Evolutionary conservation across 257 asterid species (phyloP).

Genomic region (Nemophila menziesii): DNA sequence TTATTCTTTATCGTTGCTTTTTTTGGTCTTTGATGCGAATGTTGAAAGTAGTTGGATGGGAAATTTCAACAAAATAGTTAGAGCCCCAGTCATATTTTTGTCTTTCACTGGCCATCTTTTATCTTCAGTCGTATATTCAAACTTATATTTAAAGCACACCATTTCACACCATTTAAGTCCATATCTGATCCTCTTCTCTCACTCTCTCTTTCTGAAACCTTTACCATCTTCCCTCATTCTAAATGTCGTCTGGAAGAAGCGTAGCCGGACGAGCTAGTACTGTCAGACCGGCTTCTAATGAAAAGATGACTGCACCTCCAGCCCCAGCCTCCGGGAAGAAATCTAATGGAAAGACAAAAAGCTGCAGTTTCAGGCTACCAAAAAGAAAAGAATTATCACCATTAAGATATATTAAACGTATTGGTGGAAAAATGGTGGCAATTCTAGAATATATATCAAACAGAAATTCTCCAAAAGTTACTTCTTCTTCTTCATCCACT

Average conservation of each 20-base stretch:
- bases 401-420: slow-evolving; percentile 13
- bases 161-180: not conserved
- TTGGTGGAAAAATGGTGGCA: slow-evolving; percentile 18
- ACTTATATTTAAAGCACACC: slow-evolving; percentile 9
- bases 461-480: slow-evolving; percentile 19
- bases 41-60: not conserved
- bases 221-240: not conserved
- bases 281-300: slow-evolving; percentile 1
- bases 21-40: not conserved
- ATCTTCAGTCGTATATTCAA: not conserved
- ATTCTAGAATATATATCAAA: slow-evolving; percentile 16
- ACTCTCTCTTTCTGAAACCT: not conserved
- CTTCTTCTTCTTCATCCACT: too few relatives aligned
- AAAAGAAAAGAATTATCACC: slow-evolving; percentile 15
- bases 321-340: slow-evolving; percentile 11
- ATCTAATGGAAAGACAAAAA: slow-evolving; percentile 1
- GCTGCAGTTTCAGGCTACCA: slow-evolving; percentile 20
- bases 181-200: not conserved
- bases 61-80: too few relatives aligned
- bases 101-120: slow-evolving; percentile 7
- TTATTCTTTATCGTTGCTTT: slow-evolving; percentile 5
- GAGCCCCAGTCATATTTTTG: slow-evolving; percentile 8
- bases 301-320: not conserved
- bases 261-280: slow-evolving; percentile 9
- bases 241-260: slow-evolving; percentile 18